A percentile compares a stretch with the other conserved stretches of the same genome.
Conservation (phyloP, 2,329 filamentous ascomycete genomes). For the Cladophialophora exuberans region DNA sequence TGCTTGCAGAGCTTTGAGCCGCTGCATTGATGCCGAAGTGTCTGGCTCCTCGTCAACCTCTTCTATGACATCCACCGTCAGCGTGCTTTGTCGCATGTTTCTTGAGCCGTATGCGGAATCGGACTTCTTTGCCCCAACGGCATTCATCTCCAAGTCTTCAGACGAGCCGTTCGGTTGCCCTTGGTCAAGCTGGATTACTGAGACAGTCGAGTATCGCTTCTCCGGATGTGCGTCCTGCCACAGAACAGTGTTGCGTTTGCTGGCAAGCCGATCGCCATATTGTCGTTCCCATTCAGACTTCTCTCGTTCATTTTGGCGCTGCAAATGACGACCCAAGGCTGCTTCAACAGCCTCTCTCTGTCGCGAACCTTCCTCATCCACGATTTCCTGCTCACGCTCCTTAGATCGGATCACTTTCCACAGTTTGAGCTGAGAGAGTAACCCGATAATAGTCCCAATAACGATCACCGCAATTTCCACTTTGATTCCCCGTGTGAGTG, state of each 20-base stretch:
- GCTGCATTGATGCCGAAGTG: conserved; percentile 62
- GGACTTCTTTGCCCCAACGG: conserved; percentile 9
- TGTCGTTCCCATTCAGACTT: conserved; percentile 71
- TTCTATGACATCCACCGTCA: conserved; percentile 30
- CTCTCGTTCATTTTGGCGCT: conserved; percentile 50
- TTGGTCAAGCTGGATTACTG: conserved; percentile 19
- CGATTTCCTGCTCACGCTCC: conserved; percentile 49
- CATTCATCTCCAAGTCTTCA: conserved; percentile 29
- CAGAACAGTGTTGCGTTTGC: conserved; percentile 53
- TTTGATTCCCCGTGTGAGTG: conserved; percentile 80
- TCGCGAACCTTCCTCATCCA: conserved; percentile 59
- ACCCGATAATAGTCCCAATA: conserved; percentile 72
- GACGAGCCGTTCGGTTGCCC: conserved; percentile 8
- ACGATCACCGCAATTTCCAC: conserved; percentile 81
- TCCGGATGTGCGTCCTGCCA: conserved; percentile 46
- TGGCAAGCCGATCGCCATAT: conserved; percentile 65
- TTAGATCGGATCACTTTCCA: conserved; percentile 75
- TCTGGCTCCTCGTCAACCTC: conserved; percentile 30
- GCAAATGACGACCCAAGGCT: conserved; percentile 65
- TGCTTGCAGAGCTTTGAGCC: conserved; percentile 81
- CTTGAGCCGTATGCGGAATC: conserved; percentile 20
- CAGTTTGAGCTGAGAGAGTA: conserved; percentile 82
- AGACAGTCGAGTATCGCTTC: conserved; percentile 36
- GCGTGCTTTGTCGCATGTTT: conserved; percentile 27
- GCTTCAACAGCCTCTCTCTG: conserved; percentile 67